These are phyloP conservation scores for Sporothrix globosa DNA, from an alignment of 2,329 filamentous ascomycete genomes.

Conservation along the genomic window DNA sequence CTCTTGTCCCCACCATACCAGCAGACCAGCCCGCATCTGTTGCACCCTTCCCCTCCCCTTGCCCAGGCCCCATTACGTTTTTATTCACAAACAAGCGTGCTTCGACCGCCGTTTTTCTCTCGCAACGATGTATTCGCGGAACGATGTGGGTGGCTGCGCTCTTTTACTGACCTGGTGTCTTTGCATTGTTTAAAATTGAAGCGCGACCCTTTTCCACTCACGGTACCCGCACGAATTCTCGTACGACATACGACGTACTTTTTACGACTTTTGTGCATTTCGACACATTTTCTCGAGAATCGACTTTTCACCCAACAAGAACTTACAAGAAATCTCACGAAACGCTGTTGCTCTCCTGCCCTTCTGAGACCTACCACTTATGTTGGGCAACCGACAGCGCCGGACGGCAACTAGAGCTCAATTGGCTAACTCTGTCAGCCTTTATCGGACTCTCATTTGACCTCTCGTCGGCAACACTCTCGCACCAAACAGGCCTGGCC, in stretches of 20 bases:
- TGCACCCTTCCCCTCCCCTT: constrained; percentile 18
- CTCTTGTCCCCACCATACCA: not conserved
- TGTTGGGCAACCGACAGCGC: constrained; percentile 13
- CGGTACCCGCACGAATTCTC: not conserved
- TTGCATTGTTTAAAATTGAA: not conserved
- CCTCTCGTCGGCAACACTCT: constrained; percentile 14
- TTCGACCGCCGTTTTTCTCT: not conserved
- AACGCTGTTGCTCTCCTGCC: not conserved
- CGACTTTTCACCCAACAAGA: not conserved
- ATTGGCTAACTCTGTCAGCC: not conserved
- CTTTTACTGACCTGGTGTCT: constrained; percentile 1
- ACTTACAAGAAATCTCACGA: not conserved
- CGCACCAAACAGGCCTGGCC: not conserved
- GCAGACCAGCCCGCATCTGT: not conserved
- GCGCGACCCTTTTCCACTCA: constrained; percentile 6
- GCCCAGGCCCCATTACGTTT: not conserved
- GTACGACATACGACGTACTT: not conserved
- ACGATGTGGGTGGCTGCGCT: constrained; percentile 2
- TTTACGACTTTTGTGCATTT: not conserved
- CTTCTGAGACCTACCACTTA: constrained; percentile 15
- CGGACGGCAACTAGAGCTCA: not conserved
- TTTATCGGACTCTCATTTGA: constrained; percentile 3
- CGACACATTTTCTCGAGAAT: not conserved
- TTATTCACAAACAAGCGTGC: no score
- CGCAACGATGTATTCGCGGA: not conserved